Evolutionary conservation across 2,329 filamentous ascomycete species (phyloP).

Genomic region (Neonectria punicea): DNA sequence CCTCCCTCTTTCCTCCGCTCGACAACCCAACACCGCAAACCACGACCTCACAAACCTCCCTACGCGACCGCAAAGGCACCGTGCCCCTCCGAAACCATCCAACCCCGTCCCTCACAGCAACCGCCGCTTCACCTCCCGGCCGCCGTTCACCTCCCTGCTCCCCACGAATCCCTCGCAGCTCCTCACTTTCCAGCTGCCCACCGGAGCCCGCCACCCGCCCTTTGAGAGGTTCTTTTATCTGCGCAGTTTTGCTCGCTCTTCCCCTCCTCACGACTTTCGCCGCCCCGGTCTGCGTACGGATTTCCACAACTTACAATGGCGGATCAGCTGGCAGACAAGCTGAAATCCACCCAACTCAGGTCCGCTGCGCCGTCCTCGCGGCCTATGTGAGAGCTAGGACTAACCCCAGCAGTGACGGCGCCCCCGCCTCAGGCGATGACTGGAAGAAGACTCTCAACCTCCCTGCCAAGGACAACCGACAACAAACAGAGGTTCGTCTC

Average conservation of each 20-base stretch:
- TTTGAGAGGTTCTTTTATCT: slow-evolving; percentile 29
- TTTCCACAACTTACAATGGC: slow-evolving; percentile 52
- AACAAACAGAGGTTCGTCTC: slow-evolving; percentile 78
- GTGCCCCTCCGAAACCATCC: slow-evolving; percentile 23
- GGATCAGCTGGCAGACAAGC: slow-evolving; percentile 58
- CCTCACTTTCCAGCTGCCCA: slow-evolving; percentile 34
- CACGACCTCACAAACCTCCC: slow-evolving; percentile 23
- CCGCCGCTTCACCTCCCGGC: slow-evolving; percentile 2
- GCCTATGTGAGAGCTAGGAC: slow-evolving; percentile 43
- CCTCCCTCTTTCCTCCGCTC: slow-evolving; percentile 37
- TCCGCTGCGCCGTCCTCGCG: slow-evolving; percentile 44
- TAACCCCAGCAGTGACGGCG: slow-evolving; percentile 59
- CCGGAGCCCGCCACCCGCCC: slow-evolving; percentile 22
- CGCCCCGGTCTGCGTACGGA: slow-evolving; percentile 41
- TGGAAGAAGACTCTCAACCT: slow-evolving; percentile 81
- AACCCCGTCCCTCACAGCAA: slow-evolving; percentile 6
- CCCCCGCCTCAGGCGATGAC: slow-evolving; percentile 62
- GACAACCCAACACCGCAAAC: slow-evolving; percentile 32
- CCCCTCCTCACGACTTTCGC: slow-evolving; percentile 29
- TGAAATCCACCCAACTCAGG: slow-evolving; percentile 55
- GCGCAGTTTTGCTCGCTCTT: slow-evolving; percentile 39
- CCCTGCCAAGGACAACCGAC: slow-evolving; percentile 78
- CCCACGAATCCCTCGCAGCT: slow-evolving; percentile 21
- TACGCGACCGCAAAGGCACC: slow-evolving; percentile 18
- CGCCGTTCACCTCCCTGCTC: slow-evolving; percentile 17